A percentile compares a stretch with the other conserved stretches of the same genome.
Evolutionary conservation across 345 rosid species (phyloP).

Genomic region (Rubroshorea leprosula): DNA sequence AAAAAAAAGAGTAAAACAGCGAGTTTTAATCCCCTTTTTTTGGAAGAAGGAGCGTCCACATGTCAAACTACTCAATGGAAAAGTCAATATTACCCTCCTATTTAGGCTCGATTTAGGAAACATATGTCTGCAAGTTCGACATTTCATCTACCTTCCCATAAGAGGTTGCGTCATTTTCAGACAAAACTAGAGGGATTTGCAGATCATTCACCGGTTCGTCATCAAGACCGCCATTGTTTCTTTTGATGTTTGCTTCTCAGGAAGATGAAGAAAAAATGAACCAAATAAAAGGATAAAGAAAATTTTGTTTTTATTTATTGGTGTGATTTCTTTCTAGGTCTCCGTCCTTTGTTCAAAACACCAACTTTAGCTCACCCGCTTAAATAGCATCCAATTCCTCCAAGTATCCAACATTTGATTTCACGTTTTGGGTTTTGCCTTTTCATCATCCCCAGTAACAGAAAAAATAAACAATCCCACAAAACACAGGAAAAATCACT

Average conservation of each 20-base stretch:
- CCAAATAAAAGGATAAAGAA: neutral
- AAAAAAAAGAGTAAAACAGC: no score
- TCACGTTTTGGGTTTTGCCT: slow-evolving; percentile 12
- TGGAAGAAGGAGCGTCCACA: slow-evolving; percentile 2
- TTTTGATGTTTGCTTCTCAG: neutral
- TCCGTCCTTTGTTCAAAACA: neutral
- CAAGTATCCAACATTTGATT: slow-evolving; percentile 14
- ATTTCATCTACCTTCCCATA: neutral
- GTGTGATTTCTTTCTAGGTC: slow-evolving; percentile 8
- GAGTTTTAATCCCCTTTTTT: no score
- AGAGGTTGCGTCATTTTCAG: slow-evolving; percentile 5
- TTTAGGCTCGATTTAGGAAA: neutral
- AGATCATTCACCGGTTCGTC: slow-evolving; percentile 8
- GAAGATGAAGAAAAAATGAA: neutral
- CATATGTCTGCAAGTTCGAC: neutral
- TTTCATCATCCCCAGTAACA: slow-evolving; percentile 19
- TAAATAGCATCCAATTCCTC: slow-evolving; percentile 38
- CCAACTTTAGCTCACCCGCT: slow-evolving; percentile 32
- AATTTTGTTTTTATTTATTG: neutral
- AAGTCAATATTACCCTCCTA: slow-evolving; percentile 13
- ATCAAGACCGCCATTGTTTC: slow-evolving; percentile 3
- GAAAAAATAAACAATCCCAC: neutral
- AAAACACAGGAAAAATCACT: neutral
- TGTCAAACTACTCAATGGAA: neutral
- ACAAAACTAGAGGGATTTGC: no score